Base-by-base conservation (phyloP, 1,284 basidiomycete species). In the Boletus smithii region DNA sequence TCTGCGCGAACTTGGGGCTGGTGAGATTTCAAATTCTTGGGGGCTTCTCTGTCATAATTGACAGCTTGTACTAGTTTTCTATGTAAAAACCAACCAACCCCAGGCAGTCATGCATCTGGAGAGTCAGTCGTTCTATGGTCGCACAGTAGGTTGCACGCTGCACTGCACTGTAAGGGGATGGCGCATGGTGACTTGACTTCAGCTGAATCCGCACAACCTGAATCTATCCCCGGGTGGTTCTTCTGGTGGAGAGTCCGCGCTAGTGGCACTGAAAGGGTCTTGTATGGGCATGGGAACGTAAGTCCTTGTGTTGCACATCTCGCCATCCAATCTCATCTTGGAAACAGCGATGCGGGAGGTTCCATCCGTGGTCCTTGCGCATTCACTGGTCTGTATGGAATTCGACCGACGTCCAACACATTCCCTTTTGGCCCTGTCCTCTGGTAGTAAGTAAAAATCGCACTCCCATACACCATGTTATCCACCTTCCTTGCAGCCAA, bases 201-300 rank as follows among this genome's bases (percentile, higher is more conserved):
- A 65, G 37, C 56, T 69, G 10, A 79, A 80, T 51, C 78, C 77
- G 3, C 61, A 65, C 61, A 79, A 80, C 51, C 70, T 71, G 1
- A 53, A 60, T 38, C 59, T 76, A 9, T 69, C 72, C 1, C 57
- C 72, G 0, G 77, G 79, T 13, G 79, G 79, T 23, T 73, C 70
- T 29, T 73, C 71, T 4, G 79, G 79, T 10, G 79, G 79, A 24
- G 78, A 79, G 58, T 69, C 74, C 0, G 76, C 78, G 0, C 54
- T 81, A n/a, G 56, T 80, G 3, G 72, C 73, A 4, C 61, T 76
- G 44, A 69, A 69, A 27, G 80, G 78, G 7, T 70, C 69, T 17
- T 69, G 69, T n/a, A 60, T 82, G 41, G 78, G 80, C 5, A 66
- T 80, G 8, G 77, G 79, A 16, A 75, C 66, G 46, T 73, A 71